A percentile compares a stretch with the other conserved stretches of the same genome.
Conservation (phyloP, 768 basidiomycete genomes). For the Podaxis sp. region DNA sequence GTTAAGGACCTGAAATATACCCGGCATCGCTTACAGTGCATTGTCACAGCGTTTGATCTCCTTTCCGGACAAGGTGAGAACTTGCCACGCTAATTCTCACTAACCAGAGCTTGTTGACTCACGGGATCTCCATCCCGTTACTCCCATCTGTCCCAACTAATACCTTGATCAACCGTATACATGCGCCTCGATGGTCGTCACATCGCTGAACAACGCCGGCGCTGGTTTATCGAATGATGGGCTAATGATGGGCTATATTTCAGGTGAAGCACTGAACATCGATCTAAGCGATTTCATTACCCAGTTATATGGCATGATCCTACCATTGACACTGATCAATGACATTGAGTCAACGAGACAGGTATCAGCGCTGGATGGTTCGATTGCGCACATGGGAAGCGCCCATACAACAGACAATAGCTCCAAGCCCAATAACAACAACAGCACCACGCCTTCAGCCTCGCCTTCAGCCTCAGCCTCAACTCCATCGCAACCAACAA, state of each 20-base stretch:
- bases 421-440: slow-evolving; percentile 21
- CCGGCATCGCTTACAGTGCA: slow-evolving; percentile 70
- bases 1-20: slow-evolving; percentile 30
- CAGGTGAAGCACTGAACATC: slow-evolving; percentile 96
- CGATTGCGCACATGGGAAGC: background rate
- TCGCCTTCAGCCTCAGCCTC: slow-evolving; percentile 3
- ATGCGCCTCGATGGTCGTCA: background rate
- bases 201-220: background rate
- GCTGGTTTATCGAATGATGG: background rate
- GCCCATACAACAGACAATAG: slow-evolving; percentile 13
- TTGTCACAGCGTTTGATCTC: slow-evolving; percentile 96
- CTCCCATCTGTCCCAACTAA: slow-evolving; percentile 4
- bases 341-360: slow-evolving; percentile 48
- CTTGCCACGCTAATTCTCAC: slow-evolving; percentile 10
- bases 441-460: slow-evolving; percentile 5
- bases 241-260: slow-evolving; percentile 2
- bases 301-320: slow-evolving; percentile 77
- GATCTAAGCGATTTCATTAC: slow-evolving; percentile 89
- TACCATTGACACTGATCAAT: slow-evolving; percentile 62
- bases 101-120: background rate
- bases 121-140: slow-evolving; percentile 1
- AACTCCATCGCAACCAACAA: slow-evolving; percentile 13
- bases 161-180: slow-evolving; percentile 8
- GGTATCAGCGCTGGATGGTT: slow-evolving; percentile 15
- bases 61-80: slow-evolving; percentile 87